A percentile compares a stretch with the other conserved stretches of the same genome.
These are phyloP conservation scores for Tricholoma flavovirens DNA, from an alignment of 768 basidiomycete species.

Conservation along the genomic window DNA sequence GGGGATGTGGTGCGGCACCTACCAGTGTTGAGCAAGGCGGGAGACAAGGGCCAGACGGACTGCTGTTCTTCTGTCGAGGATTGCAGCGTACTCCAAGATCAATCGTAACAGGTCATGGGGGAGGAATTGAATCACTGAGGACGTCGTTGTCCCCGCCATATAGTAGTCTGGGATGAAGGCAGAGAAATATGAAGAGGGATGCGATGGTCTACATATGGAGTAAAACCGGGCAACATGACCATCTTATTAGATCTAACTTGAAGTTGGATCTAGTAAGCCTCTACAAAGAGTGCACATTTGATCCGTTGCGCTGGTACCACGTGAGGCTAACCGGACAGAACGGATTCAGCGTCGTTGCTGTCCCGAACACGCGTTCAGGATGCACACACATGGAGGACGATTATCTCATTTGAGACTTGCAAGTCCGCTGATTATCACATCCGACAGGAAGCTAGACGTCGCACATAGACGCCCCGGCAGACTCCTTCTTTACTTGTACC, in stretches of 20 bases:
- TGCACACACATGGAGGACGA: too few relatives aligned
- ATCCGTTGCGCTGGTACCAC: slow-evolving; percentile 1
- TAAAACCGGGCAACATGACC: too few relatives aligned
- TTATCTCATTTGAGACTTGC: too few relatives aligned
- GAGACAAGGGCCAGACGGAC: slow-evolving; percentile 27
- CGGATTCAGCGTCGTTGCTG: background rate
- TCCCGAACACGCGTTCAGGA: background rate
- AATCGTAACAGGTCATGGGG: slow-evolving; percentile 34
- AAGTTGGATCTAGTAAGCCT: too few relatives aligned
- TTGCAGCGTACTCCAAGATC: slow-evolving; percentile 30
- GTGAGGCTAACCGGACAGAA: slow-evolving; percentile 4
- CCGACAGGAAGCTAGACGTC: slow-evolving; percentile 2
- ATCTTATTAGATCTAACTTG: too few relatives aligned
- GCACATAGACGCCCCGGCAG: slow-evolving; percentile 8
- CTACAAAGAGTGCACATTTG: background rate
- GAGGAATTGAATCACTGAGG: slow-evolving; percentile 17
- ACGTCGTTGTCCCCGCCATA: slow-evolving; percentile 1
- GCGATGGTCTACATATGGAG: too few relatives aligned
- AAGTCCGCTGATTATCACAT: slow-evolving; percentile 1
- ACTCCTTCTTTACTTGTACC: slow-evolving; percentile 12
- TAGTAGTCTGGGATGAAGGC: slow-evolving; percentile 3
- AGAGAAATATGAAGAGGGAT: slow-evolving; percentile 7
- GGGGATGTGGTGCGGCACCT: slow-evolving; percentile 3
- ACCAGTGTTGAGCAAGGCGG: slow-evolving; percentile 29
- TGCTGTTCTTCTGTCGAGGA: slow-evolving; percentile 25